Evolutionary conservation across 2,329 filamentous ascomycete species (phyloP).

Genomic region (Purpureocillium lavendulum): DNA sequence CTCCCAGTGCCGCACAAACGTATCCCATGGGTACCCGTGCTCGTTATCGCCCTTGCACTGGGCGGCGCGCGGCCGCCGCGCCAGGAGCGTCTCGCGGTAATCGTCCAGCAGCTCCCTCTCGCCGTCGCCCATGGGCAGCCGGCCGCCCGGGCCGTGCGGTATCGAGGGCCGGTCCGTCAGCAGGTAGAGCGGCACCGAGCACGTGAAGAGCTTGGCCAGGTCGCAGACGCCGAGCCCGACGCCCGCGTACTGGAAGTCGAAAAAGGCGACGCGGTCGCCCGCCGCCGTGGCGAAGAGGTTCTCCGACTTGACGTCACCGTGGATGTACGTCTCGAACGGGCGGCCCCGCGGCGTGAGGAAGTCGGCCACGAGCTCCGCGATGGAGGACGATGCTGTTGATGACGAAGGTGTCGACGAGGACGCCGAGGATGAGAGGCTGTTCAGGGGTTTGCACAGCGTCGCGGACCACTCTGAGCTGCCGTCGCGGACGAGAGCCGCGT

Average conservation of each 20-base stretch:
- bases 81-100: constrained; percentile 35
- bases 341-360: constrained; percentile 38
- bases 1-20: constrained; percentile 55
- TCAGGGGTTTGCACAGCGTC: constrained; percentile 31
- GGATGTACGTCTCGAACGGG: constrained; percentile 47
- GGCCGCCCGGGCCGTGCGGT: constrained; percentile 12
- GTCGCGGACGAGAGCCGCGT: constrained; percentile 35
- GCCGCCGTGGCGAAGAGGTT: constrained; percentile 50
- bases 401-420: too few species aligned
- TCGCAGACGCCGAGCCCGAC: constrained; percentile 58
- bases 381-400: too few species aligned
- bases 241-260: constrained; percentile 63
- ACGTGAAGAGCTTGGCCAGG: constrained; percentile 59
- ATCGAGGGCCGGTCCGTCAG: constrained; percentile 26
- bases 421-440: constrained; percentile 1
- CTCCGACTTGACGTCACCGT: constrained; percentile 63
- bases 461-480: constrained; percentile 45
- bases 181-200: constrained; percentile 50
- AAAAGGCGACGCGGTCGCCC: constrained; percentile 50
- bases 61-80: not conserved
- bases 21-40: constrained; percentile 41
- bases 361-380: constrained; percentile 44
- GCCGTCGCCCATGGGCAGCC: constrained; percentile 38
- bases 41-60: not conserved
- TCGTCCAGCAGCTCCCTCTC: constrained; percentile 41